phyloP scores from a whole-genome alignment of 1,284 basidiomycete species.

The Pseudozyma sp. region DNA sequence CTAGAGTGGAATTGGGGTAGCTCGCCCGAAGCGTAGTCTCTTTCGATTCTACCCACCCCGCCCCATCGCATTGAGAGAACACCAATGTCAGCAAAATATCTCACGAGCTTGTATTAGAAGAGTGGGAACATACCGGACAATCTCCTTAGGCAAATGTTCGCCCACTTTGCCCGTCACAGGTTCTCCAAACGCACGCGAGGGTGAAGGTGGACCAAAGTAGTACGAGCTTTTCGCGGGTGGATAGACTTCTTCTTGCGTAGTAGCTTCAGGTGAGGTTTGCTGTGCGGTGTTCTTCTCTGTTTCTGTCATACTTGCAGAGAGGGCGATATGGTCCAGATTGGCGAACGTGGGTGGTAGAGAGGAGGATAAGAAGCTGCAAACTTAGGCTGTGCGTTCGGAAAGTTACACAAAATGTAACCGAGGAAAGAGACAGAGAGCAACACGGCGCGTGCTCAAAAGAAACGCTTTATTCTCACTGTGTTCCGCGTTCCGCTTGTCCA shows the following conservation, averaged over 20 bases:
- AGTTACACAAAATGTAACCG: too few species aligned
- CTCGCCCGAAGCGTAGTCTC: slow-evolving; percentile 84
- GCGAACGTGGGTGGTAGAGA: neutral
- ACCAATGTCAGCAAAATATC: neutral
- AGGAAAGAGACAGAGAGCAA: too few species aligned
- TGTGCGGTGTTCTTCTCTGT: neutral
- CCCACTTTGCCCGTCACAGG: slow-evolving; percentile 82
- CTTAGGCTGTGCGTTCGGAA: too few species aligned
- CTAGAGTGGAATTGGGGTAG: slow-evolving; percentile 80
- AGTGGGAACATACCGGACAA: slow-evolving; percentile 71
- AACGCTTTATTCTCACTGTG: too few species aligned
- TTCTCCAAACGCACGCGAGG: slow-evolving; percentile 78
- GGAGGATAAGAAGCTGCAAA: neutral
- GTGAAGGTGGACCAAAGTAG: slow-evolving; percentile 53
- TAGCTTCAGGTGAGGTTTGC: neutral
- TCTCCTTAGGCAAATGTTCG: slow-evolving; percentile 83
- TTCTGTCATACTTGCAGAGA: neutral
- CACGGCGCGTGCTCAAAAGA: too few species aligned
- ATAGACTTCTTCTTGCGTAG: neutral
- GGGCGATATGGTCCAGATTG: neutral
- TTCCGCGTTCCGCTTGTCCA: too few species aligned
- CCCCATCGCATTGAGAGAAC: neutral
- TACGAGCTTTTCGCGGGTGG: slow-evolving; percentile 37
- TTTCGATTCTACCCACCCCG: slow-evolving; percentile 74
- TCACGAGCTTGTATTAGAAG: neutral